These are phyloP conservation scores for Chrysanthemum lavandulifolium DNA, from an alignment of 129 eudicot genomes.

Conservation along the genomic window DNA sequence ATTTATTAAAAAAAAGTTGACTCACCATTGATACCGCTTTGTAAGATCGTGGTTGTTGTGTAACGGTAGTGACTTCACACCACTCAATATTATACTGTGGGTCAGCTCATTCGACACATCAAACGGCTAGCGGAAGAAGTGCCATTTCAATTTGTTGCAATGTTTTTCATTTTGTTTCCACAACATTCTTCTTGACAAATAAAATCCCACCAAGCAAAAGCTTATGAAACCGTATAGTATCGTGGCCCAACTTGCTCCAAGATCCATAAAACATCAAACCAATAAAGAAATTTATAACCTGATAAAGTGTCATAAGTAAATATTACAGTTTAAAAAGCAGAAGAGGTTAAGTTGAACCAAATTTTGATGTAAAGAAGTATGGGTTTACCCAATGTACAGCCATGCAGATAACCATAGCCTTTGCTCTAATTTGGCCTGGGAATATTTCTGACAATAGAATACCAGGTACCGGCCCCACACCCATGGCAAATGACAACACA, in stretches of 20 bases:
- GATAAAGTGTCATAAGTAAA: constrained; percentile 16
- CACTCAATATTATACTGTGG: too few relatives aligned
- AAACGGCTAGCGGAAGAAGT: constrained; percentile 41
- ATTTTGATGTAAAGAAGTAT: not conserved
- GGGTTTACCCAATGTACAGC: constrained; percentile 85
- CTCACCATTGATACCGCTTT: constrained; percentile 84
- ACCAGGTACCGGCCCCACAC: too few relatives aligned
- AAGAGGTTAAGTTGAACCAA: not conserved
- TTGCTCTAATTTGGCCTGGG: not conserved
- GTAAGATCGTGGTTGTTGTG: too few relatives aligned
- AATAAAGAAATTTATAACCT: constrained; percentile 76
- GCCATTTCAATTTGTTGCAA: constrained; percentile 81
- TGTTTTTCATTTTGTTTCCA: constrained; percentile 80
- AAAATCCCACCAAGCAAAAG: constrained; percentile 58
- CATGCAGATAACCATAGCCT: constrained; percentile 92
- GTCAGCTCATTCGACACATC: too few relatives aligned
- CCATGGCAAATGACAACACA: too few relatives aligned
- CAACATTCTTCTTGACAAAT: constrained; percentile 60
- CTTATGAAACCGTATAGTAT: constrained; percentile 54
- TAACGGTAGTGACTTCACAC: too few relatives aligned
- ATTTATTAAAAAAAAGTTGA: not conserved
- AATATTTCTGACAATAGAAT: too few relatives aligned
- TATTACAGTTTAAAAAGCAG: not conserved
- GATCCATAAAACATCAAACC: constrained; percentile 66
- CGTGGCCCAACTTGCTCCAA: constrained; percentile 75